A percentile compares a stretch with the other conserved stretches of the same genome.
These are phyloP conservation scores for Boletus edulis DNA, from an alignment of 768 basidiomycete genomes.

Conservation along the genomic window DNA sequence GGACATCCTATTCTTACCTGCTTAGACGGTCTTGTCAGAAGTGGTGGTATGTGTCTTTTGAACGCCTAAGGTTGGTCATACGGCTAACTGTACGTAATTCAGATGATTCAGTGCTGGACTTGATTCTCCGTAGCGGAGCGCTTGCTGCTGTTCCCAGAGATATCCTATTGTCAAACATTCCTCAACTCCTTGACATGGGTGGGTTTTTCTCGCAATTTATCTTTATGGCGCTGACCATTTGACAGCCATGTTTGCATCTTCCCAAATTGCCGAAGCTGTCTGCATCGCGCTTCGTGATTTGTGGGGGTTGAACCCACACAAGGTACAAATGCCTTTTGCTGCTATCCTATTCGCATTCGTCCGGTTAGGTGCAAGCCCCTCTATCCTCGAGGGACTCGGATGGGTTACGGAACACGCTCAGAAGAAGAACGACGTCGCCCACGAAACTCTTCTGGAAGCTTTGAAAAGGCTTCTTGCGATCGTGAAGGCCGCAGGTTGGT, in stretches of 20 bases:
- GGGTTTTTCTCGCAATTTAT: background rate
- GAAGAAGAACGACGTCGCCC: slow-evolving; percentile 15
- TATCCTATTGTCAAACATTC: slow-evolving; percentile 30
- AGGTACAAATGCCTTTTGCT: slow-evolving; percentile 32
- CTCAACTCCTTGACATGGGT: slow-evolving; percentile 47
- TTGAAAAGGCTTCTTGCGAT: slow-evolving; percentile 43
- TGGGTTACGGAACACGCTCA: slow-evolving; percentile 22
- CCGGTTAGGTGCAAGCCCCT: slow-evolving; percentile 44
- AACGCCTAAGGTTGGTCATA: background rate
- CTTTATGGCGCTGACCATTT: slow-evolving; percentile 7
- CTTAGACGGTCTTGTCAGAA: slow-evolving; percentile 32
- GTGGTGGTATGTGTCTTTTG: slow-evolving; percentile 33
- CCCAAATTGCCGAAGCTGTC: slow-evolving; percentile 33
- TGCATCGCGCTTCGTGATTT: slow-evolving; percentile 34
- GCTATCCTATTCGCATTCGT: slow-evolving; percentile 38
- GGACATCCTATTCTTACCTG: slow-evolving; percentile 26
- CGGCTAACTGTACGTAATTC: background rate
- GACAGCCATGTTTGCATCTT: slow-evolving; percentile 15
- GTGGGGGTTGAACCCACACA: slow-evolving; percentile 23
- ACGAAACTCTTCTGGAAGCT: slow-evolving; percentile 28
- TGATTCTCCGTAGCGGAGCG: slow-evolving; percentile 43
- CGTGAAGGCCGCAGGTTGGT: slow-evolving; percentile 46
- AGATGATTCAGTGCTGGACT: slow-evolving; percentile 41
- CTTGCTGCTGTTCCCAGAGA: slow-evolving; percentile 34
- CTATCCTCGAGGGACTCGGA: slow-evolving; percentile 34